Base-by-base conservation (phyloP, 2,329 filamentous ascomycete species). In the Hypoxylon rubiginosum region DNA sequence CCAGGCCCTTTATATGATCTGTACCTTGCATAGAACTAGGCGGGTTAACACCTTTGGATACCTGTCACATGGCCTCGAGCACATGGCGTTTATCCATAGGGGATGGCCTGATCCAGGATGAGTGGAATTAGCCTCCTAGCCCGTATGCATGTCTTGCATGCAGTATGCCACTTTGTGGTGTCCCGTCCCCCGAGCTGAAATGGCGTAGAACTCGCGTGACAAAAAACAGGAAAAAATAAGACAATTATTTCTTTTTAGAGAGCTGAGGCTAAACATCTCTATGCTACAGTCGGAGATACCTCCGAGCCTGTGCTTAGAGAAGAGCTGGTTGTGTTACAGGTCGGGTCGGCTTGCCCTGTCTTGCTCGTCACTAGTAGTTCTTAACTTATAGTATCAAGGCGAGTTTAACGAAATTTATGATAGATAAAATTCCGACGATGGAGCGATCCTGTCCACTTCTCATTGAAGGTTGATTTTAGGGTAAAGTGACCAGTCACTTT, bases 131-230 rank as follows among this genome's bases (percentile, higher is more conserved):
- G 49, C 15, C 30, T 19, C 24, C 24, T 13, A 11, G 7, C 52
- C 49, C 26, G 52, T 1, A 52, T 51, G 39, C 17, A 62, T 61
- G 57, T 54, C 50, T 67, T 56, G 39, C 26, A 46, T 17, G 15
- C 11, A 36, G 11, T 6, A 36, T 15, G 11, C 13, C 13, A 36
- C 26, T 28, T 28, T 4, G 4, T 28, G 26, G 26, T 24, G 21
- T 21, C 32, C 34, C 39, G 15, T 34, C 3, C 19, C 45, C 4
- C 26, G 30, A 32, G 53, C 58, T 62, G 65, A 56, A 26, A 48
- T 58, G 58, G 65, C 62, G 53, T 59, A 43, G 8, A 7, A 21
- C 50, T 58, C 43, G 59, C 66, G 54, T 53, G 66, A 58, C 36
- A n/a, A 32, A 51, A 49, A 8, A 46, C 13, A 11, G 21, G 43